A percentile compares a stretch with the other conserved stretches of the same genome.
phyloP scores from a whole-genome alignment of 495 filamentous ascomycete genomes.

The Pyrenopolyporus hunteri region DNA sequence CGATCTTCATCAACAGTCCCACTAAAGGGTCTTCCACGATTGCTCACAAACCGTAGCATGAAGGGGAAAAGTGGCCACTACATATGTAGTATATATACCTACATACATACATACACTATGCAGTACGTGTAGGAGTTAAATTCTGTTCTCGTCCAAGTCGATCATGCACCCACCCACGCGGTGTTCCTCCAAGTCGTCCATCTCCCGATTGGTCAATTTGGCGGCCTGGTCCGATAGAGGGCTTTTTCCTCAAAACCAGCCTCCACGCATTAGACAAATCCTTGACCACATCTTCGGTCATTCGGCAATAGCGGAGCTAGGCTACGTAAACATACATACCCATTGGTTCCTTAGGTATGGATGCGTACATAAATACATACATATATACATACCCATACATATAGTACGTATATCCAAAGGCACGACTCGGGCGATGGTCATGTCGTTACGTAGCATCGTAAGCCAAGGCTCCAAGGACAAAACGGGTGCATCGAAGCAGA shows the following conservation, averaged over 20 bases:
- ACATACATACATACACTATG: too few relatives aligned
- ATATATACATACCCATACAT: too few relatives aligned
- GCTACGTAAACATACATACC: too few relatives aligned
- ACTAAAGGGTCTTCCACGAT: too few relatives aligned
- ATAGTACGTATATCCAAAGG: not conserved
- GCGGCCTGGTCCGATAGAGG: not conserved
- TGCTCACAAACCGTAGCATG: too few relatives aligned
- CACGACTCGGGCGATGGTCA: constrained; percentile 3
- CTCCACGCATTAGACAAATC: too few relatives aligned
- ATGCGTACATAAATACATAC: too few relatives aligned
- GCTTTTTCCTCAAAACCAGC: too few relatives aligned
- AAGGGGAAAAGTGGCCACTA: constrained; percentile 29
- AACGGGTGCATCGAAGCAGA: constrained; percentile 17
- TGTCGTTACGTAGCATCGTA: constrained; percentile 15
- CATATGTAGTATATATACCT: too few relatives aligned
- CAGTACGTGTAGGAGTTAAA: too few relatives aligned
- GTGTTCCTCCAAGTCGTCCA: constrained; percentile 5
- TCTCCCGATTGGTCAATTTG: constrained; percentile 26
- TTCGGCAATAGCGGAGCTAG: constrained; percentile 4
- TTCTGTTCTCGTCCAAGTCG: constrained; percentile 20
- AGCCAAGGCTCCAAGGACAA: constrained; percentile 14
- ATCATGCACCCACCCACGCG: constrained; percentile 31
- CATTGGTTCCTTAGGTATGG: too few relatives aligned
- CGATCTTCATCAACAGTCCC: not conserved
- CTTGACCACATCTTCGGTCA: constrained; percentile 7